Evolutionary conservation across 2,329 filamentous ascomycete genomes (phyloP), one percentile per base, ranked within the genome.

Genomic region (Trichoderma atrobrunneum): DNA sequence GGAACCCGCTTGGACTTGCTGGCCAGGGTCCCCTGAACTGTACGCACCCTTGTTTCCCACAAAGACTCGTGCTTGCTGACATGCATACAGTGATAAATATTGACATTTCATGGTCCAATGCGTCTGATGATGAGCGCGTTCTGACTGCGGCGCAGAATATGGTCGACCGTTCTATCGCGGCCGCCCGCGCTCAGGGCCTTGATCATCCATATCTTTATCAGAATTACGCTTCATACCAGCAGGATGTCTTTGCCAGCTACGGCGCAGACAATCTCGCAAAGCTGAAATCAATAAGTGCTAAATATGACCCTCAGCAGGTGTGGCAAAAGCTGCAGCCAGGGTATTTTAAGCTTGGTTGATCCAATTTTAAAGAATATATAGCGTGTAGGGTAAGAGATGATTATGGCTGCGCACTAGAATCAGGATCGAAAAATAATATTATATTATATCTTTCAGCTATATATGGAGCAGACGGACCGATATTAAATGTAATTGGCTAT

Each of bases 181-280:
- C 78, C 3, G 80, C 82, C 11, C 75, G 77, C 56, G 74, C 78
- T n/a, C 75, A 77, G 7, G 80, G 79, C 0, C 73, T 83, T 0
- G 76, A 80, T 51, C 78, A 82, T 66, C 78, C 78, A 1, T 85
- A 79, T 39, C 72, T 86, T 16, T 72, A 68, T 14, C 63, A 84
- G 62, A 86, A 87, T 74, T 87, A 87, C 68, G 84, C 84, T 1
- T 79, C 80, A 10, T 75, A 77, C 43, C 78, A 78, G 30, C 84
- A 87, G 73, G 75, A 83, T 30, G 81, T 84, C 1, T 77, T 86
- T 26, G 30, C 74, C 0, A 76, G 80, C 12, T 87, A 86, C 65
- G 84, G 85, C 0, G 36, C 75, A 2, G 76, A 78, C 2, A 86
- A 83, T 21, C 73, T 83, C 54, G 76, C 75, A 5, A 80, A 76